These are phyloP conservation scores for Candida silvicultrix DNA, from an alignment of 805 yeast species.

Conservation along the genomic window DNA sequence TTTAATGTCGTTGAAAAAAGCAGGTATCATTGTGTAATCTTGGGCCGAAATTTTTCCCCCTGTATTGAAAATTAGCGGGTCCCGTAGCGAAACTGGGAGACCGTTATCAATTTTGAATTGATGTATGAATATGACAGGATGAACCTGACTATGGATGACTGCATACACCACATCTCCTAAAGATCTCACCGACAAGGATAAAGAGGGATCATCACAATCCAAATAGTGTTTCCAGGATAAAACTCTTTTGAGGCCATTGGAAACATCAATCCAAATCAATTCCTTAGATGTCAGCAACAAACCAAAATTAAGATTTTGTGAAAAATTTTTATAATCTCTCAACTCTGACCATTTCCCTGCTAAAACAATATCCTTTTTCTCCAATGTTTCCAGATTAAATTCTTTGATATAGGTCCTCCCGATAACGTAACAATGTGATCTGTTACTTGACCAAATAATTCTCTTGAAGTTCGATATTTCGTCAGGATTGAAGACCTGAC, in stretches of 20 bases:
- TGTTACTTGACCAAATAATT: conserved; percentile 37
- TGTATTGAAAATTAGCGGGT: conserved; percentile 23
- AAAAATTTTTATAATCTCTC: conserved; percentile 33
- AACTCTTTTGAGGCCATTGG: conserved; percentile 33
- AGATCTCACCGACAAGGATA: conserved; percentile 31
- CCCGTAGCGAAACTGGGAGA: conserved; percentile 31
- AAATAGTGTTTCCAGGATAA: conserved; percentile 73
- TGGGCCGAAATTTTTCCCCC: conserved; percentile 2
- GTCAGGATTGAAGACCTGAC: conserved; percentile 29
- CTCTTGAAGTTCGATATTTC: conserved; percentile 54
- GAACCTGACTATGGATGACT: conserved; percentile 23
- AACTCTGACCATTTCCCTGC: conserved; percentile 26
- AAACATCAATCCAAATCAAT: conserved; percentile 43
- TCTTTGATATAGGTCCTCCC: conserved; percentile 38
- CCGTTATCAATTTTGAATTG: conserved; percentile 29
- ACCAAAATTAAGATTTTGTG: conserved; percentile 26
- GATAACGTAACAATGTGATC: conserved; percentile 26
- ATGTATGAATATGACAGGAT: conserved; percentile 27
- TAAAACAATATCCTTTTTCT: conserved; percentile 24
- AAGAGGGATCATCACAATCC: conserved; percentile 46
- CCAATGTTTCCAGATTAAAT: conserved; percentile 21
- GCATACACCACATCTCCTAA: conserved; percentile 16
- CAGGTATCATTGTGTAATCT: conserved; percentile 3
- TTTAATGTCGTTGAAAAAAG: neutral
- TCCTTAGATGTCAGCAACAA: conserved; percentile 64